Percentiles rank a stretch among this genome's conserved stretches.
Conservation (phyloP, 2,329 filamentous ascomycete species). For the Curvularia sp. region DNA sequence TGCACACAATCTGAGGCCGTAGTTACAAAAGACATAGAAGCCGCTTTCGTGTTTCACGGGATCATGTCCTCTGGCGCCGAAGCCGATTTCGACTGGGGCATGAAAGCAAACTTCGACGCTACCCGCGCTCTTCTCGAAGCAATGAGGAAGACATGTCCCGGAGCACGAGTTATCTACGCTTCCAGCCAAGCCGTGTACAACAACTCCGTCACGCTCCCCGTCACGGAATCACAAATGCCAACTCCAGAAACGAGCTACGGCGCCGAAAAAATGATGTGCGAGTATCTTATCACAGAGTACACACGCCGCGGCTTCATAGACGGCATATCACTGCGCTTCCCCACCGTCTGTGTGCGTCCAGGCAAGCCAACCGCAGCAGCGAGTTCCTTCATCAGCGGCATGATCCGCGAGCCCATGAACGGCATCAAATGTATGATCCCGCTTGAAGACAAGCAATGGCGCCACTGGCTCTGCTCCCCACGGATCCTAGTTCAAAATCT, state of each 20-base stretch:
- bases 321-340: constrained; percentile 64
- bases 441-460: constrained; percentile 53
- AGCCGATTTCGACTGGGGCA: constrained; percentile 63
- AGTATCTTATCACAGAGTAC: constrained; percentile 66
- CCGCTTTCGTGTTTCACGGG: constrained; percentile 65
- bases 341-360: constrained; percentile 65
- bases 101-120: constrained; percentile 65
- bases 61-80: constrained; percentile 70
- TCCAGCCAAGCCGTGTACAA: constrained; percentile 68
- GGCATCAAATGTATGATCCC: constrained; percentile 60
- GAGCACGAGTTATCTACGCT: constrained; percentile 64
- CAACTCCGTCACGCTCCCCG: constrained; percentile 53
- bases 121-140: constrained; percentile 61
- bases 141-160: constrained; percentile 58
- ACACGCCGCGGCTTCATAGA: constrained; percentile 64
- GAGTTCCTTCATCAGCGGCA: constrained; percentile 65
- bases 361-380: constrained; percentile 65
- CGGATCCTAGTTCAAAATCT: constrained; percentile 61
- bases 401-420: constrained; percentile 67
- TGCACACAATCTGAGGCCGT: constrained; percentile 34
- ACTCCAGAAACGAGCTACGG: constrained; percentile 68
- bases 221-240: constrained; percentile 53
- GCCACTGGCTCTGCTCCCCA: constrained; percentile 64
- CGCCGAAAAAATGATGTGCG: constrained; percentile 66
- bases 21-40: constrained; percentile 22